Evolutionary conservation across 2,329 filamentous ascomycete genomes (phyloP), one percentile per base, ranked within the genome.

Genomic region (Ophiostoma triangulosporum): DNA sequence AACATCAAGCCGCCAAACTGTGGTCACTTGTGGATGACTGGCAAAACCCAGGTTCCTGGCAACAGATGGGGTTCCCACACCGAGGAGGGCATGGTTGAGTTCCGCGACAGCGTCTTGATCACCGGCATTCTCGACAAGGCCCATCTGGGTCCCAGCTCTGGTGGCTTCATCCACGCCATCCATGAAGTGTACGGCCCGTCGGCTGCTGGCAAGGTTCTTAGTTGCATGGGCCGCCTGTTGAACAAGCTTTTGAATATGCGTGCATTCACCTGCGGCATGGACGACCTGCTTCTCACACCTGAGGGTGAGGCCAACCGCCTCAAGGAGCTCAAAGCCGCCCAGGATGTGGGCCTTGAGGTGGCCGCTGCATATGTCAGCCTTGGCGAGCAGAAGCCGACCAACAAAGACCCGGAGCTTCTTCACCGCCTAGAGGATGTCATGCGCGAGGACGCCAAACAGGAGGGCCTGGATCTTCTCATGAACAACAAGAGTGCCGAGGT

Each of bases 231-330:
- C 52, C 82, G 93, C 54, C 75, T 98, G 26, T 71, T 98, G 58
- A 98, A 93, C 0, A 85, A 90, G 62, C 84, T 90, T 59, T 75
- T 97, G 57, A 87, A 93, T 64, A 95, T 96, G 83, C 80, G 90
- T 51, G 93, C 91, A 1, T 97, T 97, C 66, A 93, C 88, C 59
- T 98, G 93, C 67, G 94, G 94, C 65, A 95, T 98, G 69, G 91
- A 98, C 63, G 94, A 98, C 73, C 74, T 98, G 55, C 81, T 86
- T 55, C 78, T 98, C 51, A 97, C 91, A 0, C 73, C 78, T 1
- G 73, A 86, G 57, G 91, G 93, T 52, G 89, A 98, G 64, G 71
- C 72, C 53, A 73, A 76, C 52, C 82, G 93, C 40, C 78, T 77
- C 59, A 72, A 85, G 59, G 81, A 83, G 57, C 72, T 98, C 12